Conservation (phyloP, 1,284 basidiomycete genomes). For the Apiotrichum gracile region DNA sequence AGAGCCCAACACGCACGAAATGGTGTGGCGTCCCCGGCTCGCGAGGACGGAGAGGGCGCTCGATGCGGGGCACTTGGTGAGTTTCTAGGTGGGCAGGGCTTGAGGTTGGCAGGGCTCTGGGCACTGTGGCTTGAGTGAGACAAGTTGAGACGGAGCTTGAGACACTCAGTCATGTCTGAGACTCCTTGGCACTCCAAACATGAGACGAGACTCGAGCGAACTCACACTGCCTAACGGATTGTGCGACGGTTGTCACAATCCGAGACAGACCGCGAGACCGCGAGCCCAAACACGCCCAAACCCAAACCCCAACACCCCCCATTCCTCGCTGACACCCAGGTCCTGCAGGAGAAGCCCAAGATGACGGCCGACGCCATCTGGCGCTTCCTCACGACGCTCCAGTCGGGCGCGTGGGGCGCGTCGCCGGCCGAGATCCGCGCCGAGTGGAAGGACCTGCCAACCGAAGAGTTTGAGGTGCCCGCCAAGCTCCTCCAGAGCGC, state of each 20-base stretch:
- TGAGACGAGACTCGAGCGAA: no score
- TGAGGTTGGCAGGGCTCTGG: no score
- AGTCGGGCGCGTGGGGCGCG: conserved; percentile 7
- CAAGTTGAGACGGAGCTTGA: no score
- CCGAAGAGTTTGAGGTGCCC: not conserved
- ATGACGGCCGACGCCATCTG: conserved; percentile 29
- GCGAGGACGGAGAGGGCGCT: conserved; percentile 29
- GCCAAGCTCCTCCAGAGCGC: not conserved
- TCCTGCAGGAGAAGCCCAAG: conserved; percentile 36
- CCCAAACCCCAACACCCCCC: no score
- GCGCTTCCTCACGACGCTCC: conserved; percentile 25
- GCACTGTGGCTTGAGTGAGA: no score
- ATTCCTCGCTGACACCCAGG: conserved; percentile 10
- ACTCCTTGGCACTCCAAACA: no score
- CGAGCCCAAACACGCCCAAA: no score
- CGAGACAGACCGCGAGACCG: no score
- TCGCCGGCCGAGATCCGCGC: not conserved
- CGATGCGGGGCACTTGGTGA: conserved; percentile 34
- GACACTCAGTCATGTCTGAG: no score
- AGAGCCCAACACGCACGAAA: conserved; percentile 22
- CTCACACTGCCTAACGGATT: no score
- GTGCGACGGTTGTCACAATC: no score
- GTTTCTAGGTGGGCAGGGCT: conserved; percentile 7
- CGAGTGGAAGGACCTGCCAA: not conserved
- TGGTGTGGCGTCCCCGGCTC: conserved; percentile 32